Percentiles rank a stretch among this genome's conserved stretches.
Evolutionary conservation across 1,284 basidiomycete species (phyloP).

Genomic region (Pseudozyma sp.): DNA sequence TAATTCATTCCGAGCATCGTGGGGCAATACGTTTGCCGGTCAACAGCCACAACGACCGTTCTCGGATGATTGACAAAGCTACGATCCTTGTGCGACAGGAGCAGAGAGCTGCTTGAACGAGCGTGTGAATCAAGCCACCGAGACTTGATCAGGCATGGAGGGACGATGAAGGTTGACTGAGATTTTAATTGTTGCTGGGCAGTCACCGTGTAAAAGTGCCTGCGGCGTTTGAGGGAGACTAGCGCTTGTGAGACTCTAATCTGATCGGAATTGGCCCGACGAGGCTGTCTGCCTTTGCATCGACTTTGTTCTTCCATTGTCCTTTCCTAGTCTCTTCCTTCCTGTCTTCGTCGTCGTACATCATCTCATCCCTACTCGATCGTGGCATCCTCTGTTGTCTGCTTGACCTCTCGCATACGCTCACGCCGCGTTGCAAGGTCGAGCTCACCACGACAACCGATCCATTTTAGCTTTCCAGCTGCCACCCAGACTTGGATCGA

Average conservation of each 20-base stretch:
- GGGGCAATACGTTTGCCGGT: neutral
- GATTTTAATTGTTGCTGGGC: neutral
- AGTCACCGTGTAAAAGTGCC: neutral
- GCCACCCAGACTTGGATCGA: conserved; percentile 6
- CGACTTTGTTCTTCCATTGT: too few relatives aligned
- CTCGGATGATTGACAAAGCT: too few relatives aligned
- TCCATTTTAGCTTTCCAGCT: conserved; percentile 14
- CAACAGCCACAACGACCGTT: too few relatives aligned
- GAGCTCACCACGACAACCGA: conserved; percentile 26
- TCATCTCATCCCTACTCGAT: neutral
- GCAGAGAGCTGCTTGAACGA: too few relatives aligned
- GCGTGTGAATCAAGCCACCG: too few relatives aligned
- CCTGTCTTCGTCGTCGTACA: neutral
- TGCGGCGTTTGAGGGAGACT: neutral
- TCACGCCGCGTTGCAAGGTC: conserved; percentile 19
- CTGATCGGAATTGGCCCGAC: neutral
- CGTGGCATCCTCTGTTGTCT: conserved; percentile 1
- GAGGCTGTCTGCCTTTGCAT: neutral
- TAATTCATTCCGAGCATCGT: neutral
- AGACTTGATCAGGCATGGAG: too few relatives aligned
- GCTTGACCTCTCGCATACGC: conserved; percentile 17
- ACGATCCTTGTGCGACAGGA: too few relatives aligned
- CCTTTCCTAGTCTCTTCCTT: neutral
- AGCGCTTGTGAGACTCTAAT: neutral
- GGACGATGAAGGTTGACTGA: too few relatives aligned